Evolutionary conservation across 176 grass and related monocot genomes (phyloP).

Genomic region (Eragrostis nindensis): DNA sequence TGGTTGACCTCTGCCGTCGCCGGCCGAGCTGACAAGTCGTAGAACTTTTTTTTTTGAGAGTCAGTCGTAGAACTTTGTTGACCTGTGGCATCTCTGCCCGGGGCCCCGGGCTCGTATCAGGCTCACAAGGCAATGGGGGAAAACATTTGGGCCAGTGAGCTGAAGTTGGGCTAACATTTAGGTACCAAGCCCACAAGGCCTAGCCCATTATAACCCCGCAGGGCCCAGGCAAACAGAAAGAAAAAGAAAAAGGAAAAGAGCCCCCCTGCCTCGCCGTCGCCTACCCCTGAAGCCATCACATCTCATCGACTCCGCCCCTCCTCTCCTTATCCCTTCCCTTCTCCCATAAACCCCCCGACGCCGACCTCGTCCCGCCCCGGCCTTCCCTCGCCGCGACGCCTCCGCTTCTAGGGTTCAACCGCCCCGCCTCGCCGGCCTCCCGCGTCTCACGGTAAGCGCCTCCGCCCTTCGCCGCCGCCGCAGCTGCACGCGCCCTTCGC

Average conservation of each 20-base stretch:
- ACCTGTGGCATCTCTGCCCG: too few relatives aligned
- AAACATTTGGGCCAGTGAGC: neutral
- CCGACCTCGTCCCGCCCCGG: neutral
- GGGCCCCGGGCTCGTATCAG: too few relatives aligned
- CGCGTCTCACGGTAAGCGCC: constrained; percentile 37
- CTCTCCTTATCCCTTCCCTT: constrained; percentile 47
- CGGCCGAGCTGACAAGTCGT: too few relatives aligned
- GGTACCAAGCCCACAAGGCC: neutral
- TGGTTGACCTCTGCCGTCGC: neutral
- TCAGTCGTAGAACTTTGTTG: too few relatives aligned
- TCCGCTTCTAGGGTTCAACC: constrained; percentile 30
- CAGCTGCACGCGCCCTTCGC: neutral
- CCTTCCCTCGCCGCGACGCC: neutral
- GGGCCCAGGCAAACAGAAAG: neutral
- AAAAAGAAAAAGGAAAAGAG: neutral
- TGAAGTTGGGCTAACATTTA: neutral
- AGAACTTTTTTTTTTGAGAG: too few relatives aligned
- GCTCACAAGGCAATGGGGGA: too few relatives aligned
- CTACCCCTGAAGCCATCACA: constrained; percentile 1
- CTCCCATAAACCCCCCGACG: constrained; percentile 31
- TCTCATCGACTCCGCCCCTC: neutral
- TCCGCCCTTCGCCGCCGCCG: neutral
- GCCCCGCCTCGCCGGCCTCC: constrained; percentile 5
- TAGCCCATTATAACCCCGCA: neutral
- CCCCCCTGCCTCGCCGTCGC: neutral